Percentiles rank a stretch among this genome's conserved stretches.
Conservation (phyloP, 2,329 filamentous ascomycete genomes). For the Aspergillus pseudoviridinutans region DNA sequence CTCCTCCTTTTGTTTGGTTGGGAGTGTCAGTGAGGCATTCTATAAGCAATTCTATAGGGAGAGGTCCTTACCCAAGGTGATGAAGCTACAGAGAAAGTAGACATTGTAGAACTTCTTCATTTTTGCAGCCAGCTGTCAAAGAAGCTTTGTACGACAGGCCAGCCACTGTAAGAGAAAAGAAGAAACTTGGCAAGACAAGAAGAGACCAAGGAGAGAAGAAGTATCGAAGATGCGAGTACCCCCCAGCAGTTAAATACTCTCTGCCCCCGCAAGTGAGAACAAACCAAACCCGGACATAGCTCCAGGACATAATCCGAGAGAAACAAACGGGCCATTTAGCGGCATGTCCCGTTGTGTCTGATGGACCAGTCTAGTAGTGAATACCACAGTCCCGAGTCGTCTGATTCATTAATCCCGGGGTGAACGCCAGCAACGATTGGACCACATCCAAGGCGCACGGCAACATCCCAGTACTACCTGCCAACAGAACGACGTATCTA, state of each 20-base stretch:
- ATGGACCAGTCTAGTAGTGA: neutral
- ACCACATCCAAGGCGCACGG: neutral
- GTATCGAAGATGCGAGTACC: neutral
- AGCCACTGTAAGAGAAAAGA: neutral
- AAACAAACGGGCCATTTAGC: neutral
- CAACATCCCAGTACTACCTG: neutral
- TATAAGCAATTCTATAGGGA: neutral
- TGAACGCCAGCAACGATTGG: neutral
- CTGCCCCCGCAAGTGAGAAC: neutral
- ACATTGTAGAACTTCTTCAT: conserved; percentile 20
- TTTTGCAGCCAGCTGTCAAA: conserved; percentile 1
- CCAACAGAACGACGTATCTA: neutral
- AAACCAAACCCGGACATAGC: neutral
- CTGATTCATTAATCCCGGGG: neutral
- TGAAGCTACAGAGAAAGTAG: conserved; percentile 18
- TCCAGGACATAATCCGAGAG: too few relatives aligned
- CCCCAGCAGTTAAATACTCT: neutral
- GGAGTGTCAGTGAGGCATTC: too few relatives aligned
- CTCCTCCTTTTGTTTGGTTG: too few relatives aligned
- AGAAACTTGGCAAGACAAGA: neutral
- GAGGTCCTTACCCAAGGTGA: conserved; percentile 12
- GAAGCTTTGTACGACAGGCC: neutral
- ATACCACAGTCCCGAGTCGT: neutral
- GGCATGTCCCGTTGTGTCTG: neutral
- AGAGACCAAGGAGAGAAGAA: neutral